A percentile compares a stretch with the other conserved stretches of the same genome.
phyloP scores from a whole-genome alignment of 148 eudicot species.

The Nepenthes gracilis region DNA sequence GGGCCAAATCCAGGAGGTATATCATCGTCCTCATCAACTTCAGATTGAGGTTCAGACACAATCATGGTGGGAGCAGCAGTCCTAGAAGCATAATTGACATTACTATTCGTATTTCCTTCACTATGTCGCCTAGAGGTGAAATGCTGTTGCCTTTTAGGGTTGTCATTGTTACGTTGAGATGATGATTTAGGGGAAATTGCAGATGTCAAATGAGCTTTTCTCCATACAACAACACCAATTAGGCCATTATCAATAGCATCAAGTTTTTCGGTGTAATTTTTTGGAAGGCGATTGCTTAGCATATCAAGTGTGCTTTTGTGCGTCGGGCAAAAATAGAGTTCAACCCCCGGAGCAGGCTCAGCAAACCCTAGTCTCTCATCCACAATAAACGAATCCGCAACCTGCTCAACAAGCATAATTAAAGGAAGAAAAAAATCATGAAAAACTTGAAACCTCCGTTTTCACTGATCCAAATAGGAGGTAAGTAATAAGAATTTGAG shows the following conservation, averaged over 20 bases:
- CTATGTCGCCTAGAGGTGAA: conserved; percentile 22
- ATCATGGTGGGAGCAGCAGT: conserved; percentile 14
- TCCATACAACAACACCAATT: conserved; percentile 91
- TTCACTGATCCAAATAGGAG: neutral
- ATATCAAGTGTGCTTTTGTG: conserved; percentile 46
- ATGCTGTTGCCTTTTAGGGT: conserved; percentile 38
- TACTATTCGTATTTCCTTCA: conserved; percentile 26
- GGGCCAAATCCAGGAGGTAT: conserved; percentile 94
- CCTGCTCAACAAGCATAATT: conserved; percentile 25
- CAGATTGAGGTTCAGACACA: conserved; percentile 8
- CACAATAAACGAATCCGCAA: conserved; percentile 48
- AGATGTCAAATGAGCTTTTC: conserved; percentile 54
- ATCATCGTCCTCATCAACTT: conserved; percentile 53
- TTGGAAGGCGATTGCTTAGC: conserved; percentile 46
- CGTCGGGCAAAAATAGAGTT: conserved; percentile 71
- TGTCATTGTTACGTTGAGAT: conserved; percentile 39
- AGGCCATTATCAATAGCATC: conserved; percentile 56
- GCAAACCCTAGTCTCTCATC: conserved; percentile 84
- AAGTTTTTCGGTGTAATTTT: conserved; percentile 33
- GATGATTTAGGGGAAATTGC: conserved; percentile 50
- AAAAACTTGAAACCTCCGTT: neutral
- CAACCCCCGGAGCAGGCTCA: conserved; percentile 71
- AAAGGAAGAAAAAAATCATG: neutral
- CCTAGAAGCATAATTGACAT: conserved; percentile 24
- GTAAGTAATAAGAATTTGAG: neutral